These are phyloP conservation scores for Eudorina sp. DNA, from an alignment of 139 green algal species.

Conservation along the genomic window DNA sequence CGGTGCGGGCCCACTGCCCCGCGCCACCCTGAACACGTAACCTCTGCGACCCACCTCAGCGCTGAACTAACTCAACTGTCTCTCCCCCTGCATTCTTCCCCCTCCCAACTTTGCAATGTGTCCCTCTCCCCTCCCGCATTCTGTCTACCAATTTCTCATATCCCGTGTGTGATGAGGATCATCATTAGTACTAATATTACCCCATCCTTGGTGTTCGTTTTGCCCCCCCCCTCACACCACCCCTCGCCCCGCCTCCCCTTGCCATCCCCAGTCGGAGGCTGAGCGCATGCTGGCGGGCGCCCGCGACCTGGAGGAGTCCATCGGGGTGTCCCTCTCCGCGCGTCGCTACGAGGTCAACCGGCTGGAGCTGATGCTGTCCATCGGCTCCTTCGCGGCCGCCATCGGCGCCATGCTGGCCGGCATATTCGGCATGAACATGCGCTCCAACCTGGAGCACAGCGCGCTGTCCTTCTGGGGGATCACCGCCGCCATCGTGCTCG, in stretches of 20 bases:
- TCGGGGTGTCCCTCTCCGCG: conserved; percentile 87
- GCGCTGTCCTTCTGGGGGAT: conserved; percentile 89
- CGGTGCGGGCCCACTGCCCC: too few relatives aligned
- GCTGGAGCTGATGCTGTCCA: conserved; percentile 92
- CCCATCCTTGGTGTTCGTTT: too few relatives aligned
- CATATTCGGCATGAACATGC: conserved; percentile 95
- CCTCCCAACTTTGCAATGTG: too few relatives aligned
- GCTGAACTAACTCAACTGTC: too few relatives aligned
- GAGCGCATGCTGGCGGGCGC: conserved; percentile 79
- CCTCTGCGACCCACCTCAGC: too few relatives aligned
- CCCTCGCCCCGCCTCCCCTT: not conserved
- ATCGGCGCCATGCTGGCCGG: conserved; percentile 89
- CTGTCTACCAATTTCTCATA: too few relatives aligned
- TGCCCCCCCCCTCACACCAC: not conserved
- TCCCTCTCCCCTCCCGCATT: too few relatives aligned
- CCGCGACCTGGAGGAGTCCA: conserved; percentile 93
- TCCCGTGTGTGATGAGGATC: too few relatives aligned
- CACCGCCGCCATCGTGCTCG: conserved; percentile 80
- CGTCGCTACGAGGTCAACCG: conserved; percentile 89
- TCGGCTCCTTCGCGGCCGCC: conserved; percentile 91
- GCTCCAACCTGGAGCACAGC: conserved; percentile 85
- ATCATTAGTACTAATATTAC: too few relatives aligned
- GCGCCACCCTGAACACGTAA: too few relatives aligned
- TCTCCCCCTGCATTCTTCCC: too few relatives aligned
- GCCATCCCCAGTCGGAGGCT: conserved; percentile 70